Evolutionary conservation across 2,329 filamentous ascomycete genomes (phyloP).

Genomic region (Pezizomycotina sp.): DNA sequence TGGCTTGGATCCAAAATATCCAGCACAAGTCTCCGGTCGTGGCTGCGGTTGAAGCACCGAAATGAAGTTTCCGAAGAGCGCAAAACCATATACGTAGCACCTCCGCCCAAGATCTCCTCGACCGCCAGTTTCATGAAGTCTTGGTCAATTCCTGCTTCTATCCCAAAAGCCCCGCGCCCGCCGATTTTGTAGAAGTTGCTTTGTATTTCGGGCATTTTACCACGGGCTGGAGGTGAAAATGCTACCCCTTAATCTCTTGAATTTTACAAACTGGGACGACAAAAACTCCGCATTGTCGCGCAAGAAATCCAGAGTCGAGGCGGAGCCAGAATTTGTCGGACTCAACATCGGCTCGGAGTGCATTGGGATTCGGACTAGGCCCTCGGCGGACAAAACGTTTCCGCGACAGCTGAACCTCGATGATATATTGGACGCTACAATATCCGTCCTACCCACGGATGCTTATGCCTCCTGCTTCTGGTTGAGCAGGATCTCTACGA

Average conservation of each 20-base stretch:
- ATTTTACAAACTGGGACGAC: slow-evolving; percentile 22
- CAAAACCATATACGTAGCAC: slow-evolving; percentile 40
- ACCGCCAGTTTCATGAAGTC: slow-evolving; percentile 30
- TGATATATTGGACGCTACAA: slow-evolving; percentile 43
- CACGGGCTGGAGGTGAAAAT: slow-evolving; percentile 7
- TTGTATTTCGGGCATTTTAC: slow-evolving; percentile 34
- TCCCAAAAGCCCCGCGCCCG: slow-evolving; percentile 17
- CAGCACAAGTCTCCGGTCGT: slow-evolving; percentile 39
- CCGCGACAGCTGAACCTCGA: slow-evolving; percentile 41
- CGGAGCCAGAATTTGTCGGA: slow-evolving; percentile 31
- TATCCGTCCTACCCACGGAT: slow-evolving; percentile 39
- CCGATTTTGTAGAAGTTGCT: slow-evolving; percentile 27
- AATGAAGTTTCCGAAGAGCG: slow-evolving; percentile 35
- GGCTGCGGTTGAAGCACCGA: slow-evolving; percentile 33
- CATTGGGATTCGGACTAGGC: slow-evolving; percentile 38
- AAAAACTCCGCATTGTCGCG: slow-evolving; percentile 1
- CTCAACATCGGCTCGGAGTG: slow-evolving; percentile 30
- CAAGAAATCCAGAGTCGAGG: slow-evolving; percentile 11
- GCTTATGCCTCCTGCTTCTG: slow-evolving; percentile 44
- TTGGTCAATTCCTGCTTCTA: slow-evolving; percentile 31
- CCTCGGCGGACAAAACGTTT: slow-evolving; percentile 35
- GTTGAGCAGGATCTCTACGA: slow-evolving; percentile 49
- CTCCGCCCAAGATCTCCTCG: slow-evolving; percentile 31
- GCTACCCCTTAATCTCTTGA: slow-evolving; percentile 11
- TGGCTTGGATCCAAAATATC: slow-evolving; percentile 36